These are phyloP conservation scores for Byssoonygena ceratinophila DNA, from an alignment of 2,329 filamentous ascomycete species.

Conservation along the genomic window DNA sequence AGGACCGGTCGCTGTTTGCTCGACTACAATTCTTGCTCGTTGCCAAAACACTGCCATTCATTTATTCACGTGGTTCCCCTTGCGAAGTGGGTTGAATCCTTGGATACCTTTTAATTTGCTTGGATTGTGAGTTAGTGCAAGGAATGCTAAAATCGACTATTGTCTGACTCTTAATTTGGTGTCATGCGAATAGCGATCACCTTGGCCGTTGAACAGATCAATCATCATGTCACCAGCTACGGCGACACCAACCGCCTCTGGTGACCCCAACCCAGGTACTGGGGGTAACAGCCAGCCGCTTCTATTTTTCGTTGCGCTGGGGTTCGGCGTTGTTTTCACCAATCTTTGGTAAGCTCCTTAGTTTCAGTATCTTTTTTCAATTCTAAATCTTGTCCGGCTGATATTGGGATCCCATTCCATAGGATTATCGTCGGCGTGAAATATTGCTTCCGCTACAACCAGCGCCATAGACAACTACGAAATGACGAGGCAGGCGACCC, in stretches of 20 bases:
- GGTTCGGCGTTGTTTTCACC: constrained; percentile 96
- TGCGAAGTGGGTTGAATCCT: background rate
- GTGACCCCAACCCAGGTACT: constrained; percentile 4
- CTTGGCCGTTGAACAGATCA: background rate
- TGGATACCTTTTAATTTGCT: background rate
- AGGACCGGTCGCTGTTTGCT: background rate
- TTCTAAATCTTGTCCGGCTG: constrained; percentile 2
- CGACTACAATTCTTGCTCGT: background rate
- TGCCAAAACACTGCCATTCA: background rate
- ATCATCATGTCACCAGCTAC: constrained; percentile 2
- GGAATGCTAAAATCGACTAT: background rate
- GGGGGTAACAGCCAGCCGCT: constrained; percentile 53
- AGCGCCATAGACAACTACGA: constrained; percentile 71
- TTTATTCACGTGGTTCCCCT: background rate
- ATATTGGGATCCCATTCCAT: constrained; percentile 7
- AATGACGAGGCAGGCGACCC: constrained; percentile 72
- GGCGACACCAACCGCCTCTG: background rate
- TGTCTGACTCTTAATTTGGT: background rate
- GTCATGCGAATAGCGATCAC: background rate
- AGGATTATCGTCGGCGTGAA: constrained; percentile 99
- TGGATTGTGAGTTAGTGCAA: background rate
- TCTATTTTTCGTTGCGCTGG: constrained; percentile 87
- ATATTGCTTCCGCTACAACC: constrained; percentile 98
- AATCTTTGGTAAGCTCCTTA: constrained; percentile 95
- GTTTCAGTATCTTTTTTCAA: background rate